phyloP scores from a whole-genome alignment of 305 asterid species.

The Rubia tinctorum region DNA sequence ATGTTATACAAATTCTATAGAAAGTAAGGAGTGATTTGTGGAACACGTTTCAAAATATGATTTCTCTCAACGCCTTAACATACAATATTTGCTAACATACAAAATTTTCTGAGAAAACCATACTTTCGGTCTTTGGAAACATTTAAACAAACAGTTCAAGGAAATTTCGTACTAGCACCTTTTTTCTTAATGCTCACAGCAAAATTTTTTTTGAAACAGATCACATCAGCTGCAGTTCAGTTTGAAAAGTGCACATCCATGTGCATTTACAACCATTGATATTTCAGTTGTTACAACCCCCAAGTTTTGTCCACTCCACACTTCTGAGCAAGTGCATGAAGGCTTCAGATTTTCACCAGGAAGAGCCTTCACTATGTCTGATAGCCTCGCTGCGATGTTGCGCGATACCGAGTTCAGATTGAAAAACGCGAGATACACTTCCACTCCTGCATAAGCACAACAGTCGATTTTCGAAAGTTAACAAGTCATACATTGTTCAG shows the following conservation, averaged over 20 bases:
- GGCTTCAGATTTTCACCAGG: conserved; percentile 26
- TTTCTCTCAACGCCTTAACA: too few species aligned
- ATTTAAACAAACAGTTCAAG: too few species aligned
- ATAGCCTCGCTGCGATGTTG: conserved; percentile 35
- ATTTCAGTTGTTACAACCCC: conserved; percentile 42
- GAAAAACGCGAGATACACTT: conserved; percentile 68
- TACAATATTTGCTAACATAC: too few species aligned
- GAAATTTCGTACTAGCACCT: too few species aligned
- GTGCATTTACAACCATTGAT: conserved; percentile 40
- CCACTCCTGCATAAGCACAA: conserved; percentile 39
- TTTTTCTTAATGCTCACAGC: too few species aligned
- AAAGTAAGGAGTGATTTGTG: too few species aligned
- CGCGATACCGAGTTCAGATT: conserved; percentile 46
- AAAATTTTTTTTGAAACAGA: too few species aligned
- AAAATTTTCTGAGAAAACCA: too few species aligned
- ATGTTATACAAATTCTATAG: too few species aligned
- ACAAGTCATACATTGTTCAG: background rate
- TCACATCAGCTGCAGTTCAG: conserved; percentile 42
- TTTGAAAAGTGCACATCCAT: conserved; percentile 64
- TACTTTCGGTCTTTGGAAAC: too few species aligned
- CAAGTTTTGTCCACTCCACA: conserved; percentile 63
- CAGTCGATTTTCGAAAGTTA: background rate
- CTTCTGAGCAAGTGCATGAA: conserved; percentile 55
- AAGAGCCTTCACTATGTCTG: conserved; percentile 46
- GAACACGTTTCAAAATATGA: too few species aligned